phyloP scores from a whole-genome alignment of 164 flowering plant species.

The Nelumbo lutea region DNA sequence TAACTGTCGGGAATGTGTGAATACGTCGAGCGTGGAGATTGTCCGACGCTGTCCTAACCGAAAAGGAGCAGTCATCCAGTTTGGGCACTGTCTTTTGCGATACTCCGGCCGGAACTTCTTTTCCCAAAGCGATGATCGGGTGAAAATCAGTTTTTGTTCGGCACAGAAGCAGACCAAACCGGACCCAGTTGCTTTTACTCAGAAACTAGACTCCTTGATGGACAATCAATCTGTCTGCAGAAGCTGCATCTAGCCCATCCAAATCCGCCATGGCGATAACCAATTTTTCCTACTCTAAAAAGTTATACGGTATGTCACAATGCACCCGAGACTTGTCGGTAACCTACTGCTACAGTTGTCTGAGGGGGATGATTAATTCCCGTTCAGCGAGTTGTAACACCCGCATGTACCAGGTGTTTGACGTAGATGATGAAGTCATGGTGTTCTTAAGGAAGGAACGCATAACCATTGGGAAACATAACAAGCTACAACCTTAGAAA shows the following conservation, averaged over 20 bases:
- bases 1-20: slow-evolving; percentile 11
- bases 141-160: too few relatives aligned
- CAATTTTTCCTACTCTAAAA: not conserved
- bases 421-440: too few relatives aligned
- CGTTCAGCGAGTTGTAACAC: not conserved
- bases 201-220: not conserved
- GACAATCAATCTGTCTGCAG: not conserved
- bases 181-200: not conserved
- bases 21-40: not conserved
- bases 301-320: not conserved
- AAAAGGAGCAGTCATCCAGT: not conserved
- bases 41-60: not conserved
- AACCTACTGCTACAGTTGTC: not conserved
- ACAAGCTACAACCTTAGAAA: too few relatives aligned
- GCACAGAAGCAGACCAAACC: not conserved
- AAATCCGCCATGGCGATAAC: not conserved
- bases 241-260: not conserved
- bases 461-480: too few relatives aligned
- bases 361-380: not conserved
- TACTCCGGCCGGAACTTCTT: slow-evolving; percentile 22
- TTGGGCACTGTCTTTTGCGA: slow-evolving; percentile 10
- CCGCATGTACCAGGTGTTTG: too few relatives aligned
- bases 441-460: too few relatives aligned
- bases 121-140: not conserved
- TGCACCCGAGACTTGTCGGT: not conserved